Base-by-base conservation (phyloP, 257 asterid genomes). In the Nyctanthes arbortristis region DNA sequence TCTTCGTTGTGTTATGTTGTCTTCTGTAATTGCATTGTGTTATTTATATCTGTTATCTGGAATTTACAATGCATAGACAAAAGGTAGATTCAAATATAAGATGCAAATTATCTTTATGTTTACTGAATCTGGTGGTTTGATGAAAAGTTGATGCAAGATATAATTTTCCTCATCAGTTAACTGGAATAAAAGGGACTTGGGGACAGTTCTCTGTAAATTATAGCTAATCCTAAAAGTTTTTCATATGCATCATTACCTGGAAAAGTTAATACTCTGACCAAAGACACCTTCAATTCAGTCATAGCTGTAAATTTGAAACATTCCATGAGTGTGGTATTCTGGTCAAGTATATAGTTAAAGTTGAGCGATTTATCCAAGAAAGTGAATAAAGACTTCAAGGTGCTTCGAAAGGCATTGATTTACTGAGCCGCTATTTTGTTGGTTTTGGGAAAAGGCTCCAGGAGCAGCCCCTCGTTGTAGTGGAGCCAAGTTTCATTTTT, bases 1-100 rank as follows among this genome's bases (percentile, higher is more conserved):
- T 5, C 13, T 43, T 64, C 43, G 52, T 29, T 34, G 13, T 31
- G 66, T 63, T 63, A 70, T 55, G 33, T 35, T 57, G 33, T 31
- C 70, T 67, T 61, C 9, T 59, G 59, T 37, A 24, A 33, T 31
- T 52, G 12, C 59, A 52, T 28, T 36, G 35, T 29, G 33, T 58
- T 33, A 54, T 61, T 32, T 32, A 20, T 52, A 52, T 49, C 29
- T 49, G 22, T 20, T 49, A 11, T 49, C 7, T 22, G 29, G 29
- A 9, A 49, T n/a, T 20, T 52, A 5, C 59, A 2, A 8, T 49
- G 27, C 8, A 20, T 2, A 13, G 24, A 52, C 24, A 2, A 24
- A 16, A 24, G 59, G 24, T 24, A 10, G 29, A 20, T 52, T 18
- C 22, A 52, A 7, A 52, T 52, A 25, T 24, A 20, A 49, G 59